A percentile compares a stretch with the other conserved stretches of the same genome.
phyloP scores from a whole-genome alignment of 768 basidiomycete species.

The Leucogyrophana mollusca region DNA sequence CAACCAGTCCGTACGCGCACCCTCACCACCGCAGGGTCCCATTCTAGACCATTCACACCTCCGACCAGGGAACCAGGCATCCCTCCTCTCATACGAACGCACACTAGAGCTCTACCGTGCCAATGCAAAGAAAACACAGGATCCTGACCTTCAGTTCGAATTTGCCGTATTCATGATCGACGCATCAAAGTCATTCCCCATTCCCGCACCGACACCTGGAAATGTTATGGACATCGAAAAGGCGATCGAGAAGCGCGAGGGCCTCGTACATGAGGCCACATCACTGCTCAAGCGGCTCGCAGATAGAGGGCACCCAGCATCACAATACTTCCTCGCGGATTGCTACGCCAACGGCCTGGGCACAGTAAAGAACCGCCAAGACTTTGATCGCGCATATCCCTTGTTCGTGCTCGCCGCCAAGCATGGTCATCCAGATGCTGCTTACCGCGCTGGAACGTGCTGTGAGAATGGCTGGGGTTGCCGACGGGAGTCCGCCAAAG shows the following conservation, averaged over 20 bases:
- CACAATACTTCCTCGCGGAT: conserved; percentile 97
- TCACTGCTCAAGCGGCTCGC: conserved; percentile 86
- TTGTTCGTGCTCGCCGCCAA: conserved; percentile 95
- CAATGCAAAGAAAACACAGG: conserved; percentile 98
- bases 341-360: conserved; percentile 99
- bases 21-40: conserved; percentile 60
- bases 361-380: conserved; percentile 84
- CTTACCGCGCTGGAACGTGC: conserved; percentile 94
- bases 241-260: conserved; percentile 80
- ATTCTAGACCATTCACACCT: conserved; percentile 92
- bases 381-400: conserved; percentile 96
- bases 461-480: conserved; percentile 99
- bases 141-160: conserved; percentile 96
- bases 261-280: conserved; percentile 86
- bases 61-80: conserved; percentile 88
- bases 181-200: conserved; percentile 86
- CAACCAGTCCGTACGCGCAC: conserved; percentile 56
- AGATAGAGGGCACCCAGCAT: conserved; percentile 89
- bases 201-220: conserved; percentile 65
- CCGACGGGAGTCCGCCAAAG: conserved; percentile 87
- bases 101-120: conserved; percentile 96
- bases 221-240: conserved; percentile 82
- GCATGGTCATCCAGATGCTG: conserved; percentile 93
- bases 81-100: conserved; percentile 91
- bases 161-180: conserved; percentile 99